Evolutionary conservation across 2,329 filamentous ascomycete species (phyloP), one percentile per base, ranked within the genome.

Genomic region (Calonectria fujianensis): DNA sequence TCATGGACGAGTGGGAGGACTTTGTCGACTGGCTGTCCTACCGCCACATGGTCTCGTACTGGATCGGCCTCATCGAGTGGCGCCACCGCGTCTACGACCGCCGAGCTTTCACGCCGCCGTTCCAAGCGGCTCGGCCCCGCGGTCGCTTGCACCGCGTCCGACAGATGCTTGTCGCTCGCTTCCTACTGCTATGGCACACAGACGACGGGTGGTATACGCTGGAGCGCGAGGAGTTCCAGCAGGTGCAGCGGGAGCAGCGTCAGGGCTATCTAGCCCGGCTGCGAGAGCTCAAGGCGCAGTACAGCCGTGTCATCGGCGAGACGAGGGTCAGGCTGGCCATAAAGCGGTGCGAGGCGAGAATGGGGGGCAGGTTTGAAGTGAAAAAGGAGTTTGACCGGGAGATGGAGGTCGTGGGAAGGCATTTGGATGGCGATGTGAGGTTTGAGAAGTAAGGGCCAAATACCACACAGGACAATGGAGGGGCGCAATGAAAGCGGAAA

Each of bases 21-120:
- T 41, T 75, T 20, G 59, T 70, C 66, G 51, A 70, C 18, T 75
- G 74, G 74, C 54, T 75, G 39, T 48, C 70, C 29, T 75, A 73
- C 66, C 70, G 74, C 16, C 50, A 69, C 70, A 73, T 73, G 66
- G 35, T 63, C 2, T 50, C 70, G 48, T 75, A 73, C 74, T 75
- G 74, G 66, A 37, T 68, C 9, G 70, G 74, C 24, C 67, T 75
- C 45, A 39, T 57, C 24, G 51, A n/a, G 14, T 74, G 69, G 69
- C 69, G 69, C 16, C 57, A 61, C 14, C 37, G 37, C 50, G 16
- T 35, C 11, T 74, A 74, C 66, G 35, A 31, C 39, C 20, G 50
- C 32, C 2, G 20, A 1, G 37, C 32, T 1, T 29, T 39, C 41
- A 45, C 50, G 32, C 52, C 68, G 20, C 59, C 57, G 27, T 41